These are phyloP conservation scores for Pleurotus pulmonarius DNA, from an alignment of 768 basidiomycete genomes.

Conservation along the genomic window DNA sequence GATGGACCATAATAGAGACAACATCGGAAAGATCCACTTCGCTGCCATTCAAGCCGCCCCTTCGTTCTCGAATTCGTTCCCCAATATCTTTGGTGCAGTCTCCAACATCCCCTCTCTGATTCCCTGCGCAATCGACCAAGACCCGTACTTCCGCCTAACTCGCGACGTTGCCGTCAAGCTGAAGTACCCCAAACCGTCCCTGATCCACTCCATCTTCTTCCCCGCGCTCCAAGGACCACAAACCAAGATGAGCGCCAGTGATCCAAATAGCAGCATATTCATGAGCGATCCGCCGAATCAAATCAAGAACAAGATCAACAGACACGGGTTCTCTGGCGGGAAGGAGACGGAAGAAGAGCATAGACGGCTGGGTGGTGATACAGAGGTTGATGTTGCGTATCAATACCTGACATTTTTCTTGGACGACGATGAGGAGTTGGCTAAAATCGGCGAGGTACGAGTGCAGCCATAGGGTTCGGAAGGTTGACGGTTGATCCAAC, in stretches of 20 bases:
- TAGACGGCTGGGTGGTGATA: constrained; percentile 79
- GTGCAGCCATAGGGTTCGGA: neutral
- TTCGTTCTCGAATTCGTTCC: constrained; percentile 97
- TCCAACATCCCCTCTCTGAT: constrained; percentile 90
- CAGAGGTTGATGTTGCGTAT: constrained; percentile 93
- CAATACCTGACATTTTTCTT: constrained; percentile 95
- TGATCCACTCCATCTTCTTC: constrained; percentile 96
- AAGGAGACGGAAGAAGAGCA: constrained; percentile 96
- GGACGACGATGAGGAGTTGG: constrained; percentile 90
- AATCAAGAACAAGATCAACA: constrained; percentile 97
- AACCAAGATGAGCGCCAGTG: constrained; percentile 98
- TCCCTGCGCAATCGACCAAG: constrained; percentile 98
- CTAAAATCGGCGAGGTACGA: constrained; percentile 68
- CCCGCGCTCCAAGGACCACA: constrained; percentile 97
- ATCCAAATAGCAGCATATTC: constrained; percentile 89
- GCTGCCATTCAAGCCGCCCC: constrained; percentile 94
- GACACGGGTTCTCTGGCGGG: constrained; percentile 95
- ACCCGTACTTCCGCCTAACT: constrained; percentile 96
- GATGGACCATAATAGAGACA: constrained; percentile 58
- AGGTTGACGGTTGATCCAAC: neutral
- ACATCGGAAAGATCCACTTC: constrained; percentile 97
- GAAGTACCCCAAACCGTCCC: constrained; percentile 91
- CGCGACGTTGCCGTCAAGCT: constrained; percentile 92
- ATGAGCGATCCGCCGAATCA: constrained; percentile 92
- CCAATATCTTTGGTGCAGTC: constrained; percentile 87